These are phyloP conservation scores for Trametes punicea DNA, from an alignment of 768 basidiomycete genomes.

Conservation along the genomic window DNA sequence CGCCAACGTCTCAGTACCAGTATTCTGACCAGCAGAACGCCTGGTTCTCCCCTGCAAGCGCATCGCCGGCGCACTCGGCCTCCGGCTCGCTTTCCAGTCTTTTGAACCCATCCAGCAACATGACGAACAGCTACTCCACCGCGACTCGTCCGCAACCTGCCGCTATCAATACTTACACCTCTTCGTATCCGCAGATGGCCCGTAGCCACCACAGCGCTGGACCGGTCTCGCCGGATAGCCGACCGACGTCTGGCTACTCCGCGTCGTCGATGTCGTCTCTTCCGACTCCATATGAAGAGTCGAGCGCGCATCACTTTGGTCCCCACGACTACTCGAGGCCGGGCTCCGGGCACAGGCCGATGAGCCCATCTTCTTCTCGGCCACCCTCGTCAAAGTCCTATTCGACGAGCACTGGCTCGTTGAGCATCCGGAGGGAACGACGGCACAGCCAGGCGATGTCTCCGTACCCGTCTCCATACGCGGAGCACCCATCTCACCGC, in stretches of 20 bases:
- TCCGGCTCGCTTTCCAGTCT: slow-evolving; percentile 70
- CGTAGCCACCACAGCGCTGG: slow-evolving; percentile 68
- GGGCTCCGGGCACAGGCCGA: slow-evolving; percentile 54
- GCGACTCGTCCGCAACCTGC: slow-evolving; percentile 30
- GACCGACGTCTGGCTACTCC: slow-evolving; percentile 83
- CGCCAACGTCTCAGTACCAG: slow-evolving; percentile 55
- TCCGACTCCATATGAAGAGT: slow-evolving; percentile 58
- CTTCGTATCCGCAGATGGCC: slow-evolving; percentile 64
- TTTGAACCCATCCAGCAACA: slow-evolving; percentile 59
- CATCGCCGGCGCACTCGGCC: slow-evolving; percentile 55
- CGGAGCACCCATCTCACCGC: slow-evolving; percentile 55
- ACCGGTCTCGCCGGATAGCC: slow-evolving; percentile 75
- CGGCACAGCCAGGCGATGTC: slow-evolving; percentile 86
- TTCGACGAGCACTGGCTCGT: slow-evolving; percentile 46
- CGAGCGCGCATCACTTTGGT: slow-evolving; percentile 38
- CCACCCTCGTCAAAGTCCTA: slow-evolving; percentile 66
- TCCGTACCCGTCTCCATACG: slow-evolving; percentile 83
- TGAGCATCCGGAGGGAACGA: slow-evolving; percentile 69
- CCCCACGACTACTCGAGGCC: slow-evolving; percentile 62
- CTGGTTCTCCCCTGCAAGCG: slow-evolving; percentile 51
- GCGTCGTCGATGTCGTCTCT: slow-evolving; percentile 79
- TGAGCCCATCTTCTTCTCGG: slow-evolving; percentile 63
- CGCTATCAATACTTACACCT: slow-evolving; percentile 25
- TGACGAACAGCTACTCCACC: slow-evolving; percentile 64
- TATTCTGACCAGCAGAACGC: slow-evolving; percentile 62